Evolutionary conservation across 768 basidiomycete species (phyloP), one percentile per base, ranked within the genome.

Genomic region (Suillus sp.): DNA sequence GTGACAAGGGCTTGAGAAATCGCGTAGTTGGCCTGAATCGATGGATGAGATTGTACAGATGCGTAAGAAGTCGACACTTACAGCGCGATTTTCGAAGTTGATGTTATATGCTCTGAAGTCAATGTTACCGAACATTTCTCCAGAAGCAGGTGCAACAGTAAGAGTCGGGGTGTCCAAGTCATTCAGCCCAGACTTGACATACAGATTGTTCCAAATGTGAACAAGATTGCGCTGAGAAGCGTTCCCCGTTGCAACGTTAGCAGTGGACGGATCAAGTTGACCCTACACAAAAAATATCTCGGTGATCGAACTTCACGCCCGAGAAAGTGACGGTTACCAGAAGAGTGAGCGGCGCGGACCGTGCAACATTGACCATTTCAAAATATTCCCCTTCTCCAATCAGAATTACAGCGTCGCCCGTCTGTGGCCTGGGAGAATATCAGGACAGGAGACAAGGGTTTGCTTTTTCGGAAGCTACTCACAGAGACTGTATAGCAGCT

Each of bases 91-190:
- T 61, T 86, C 79, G 62, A 88, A 86, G 69, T 89, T 82, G 64
- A 90, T 83, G 66, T 89, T 89, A 65, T 89, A 88, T 10, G 81
- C 84, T 66, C 78, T 86, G 75, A 89, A 89, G 67, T 90, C 82
- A 27, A 70, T 64, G 63, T 77, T 86, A 0, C 88, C 88, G 59
- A 84, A 86, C 11, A 13, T 76, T 69, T 4, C 79, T 78, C 65
- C 86, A 80, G 1, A 78, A 71, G 20, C 81, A 11, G 88, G 87
- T 2, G 81, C 81, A 38, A 90, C 80, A 30, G 83, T 79, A 13
- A 90, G 74, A 2, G 85, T 84, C 16, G 86, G 83, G 0, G 86
- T 86, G 47, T 83, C 76, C 2, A 85, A 85, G 65, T 89, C 87
- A 64, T 84, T 84, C 68, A 80, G 71, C 13, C 78, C 79, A 8